Evolutionary conservation across 2,329 filamentous ascomycete genomes (phyloP), one percentile per base, ranked within the genome.

Genomic region (Cyphellophora europaea): DNA sequence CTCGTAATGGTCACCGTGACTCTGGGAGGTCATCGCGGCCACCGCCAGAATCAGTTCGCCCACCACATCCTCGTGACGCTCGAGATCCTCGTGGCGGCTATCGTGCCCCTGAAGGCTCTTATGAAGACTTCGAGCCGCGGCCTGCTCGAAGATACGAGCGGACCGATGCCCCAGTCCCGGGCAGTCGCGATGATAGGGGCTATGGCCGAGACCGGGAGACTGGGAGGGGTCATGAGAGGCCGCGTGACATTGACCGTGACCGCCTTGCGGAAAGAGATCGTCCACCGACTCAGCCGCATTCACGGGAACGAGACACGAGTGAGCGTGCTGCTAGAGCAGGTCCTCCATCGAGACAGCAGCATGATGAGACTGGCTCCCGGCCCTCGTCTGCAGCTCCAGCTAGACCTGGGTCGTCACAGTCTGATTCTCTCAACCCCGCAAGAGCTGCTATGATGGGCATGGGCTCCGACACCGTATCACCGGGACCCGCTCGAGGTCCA

Each of bases 61-160:
- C 21, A 12, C 30, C 15, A 27, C 17, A 15, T 12, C 52, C 33
- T 10, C 39, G 50, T 27, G 52, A 58, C 18, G 36, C 38, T 30
- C 56, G 63, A 37, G 38, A 58, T 36, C 41, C 51, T 13, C 56
- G 62, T 12, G 48, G 50, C 40, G 53, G 49, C 30, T 59, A 59
- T 23, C 49, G 55, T 37, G 58, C 60, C 13, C 56, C 54, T 30
- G 51, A 53, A 12, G 52, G 57, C 27, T 39, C 53, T 3, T 56
- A 57, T 33, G 61, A 65, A 33, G 53, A 52, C 14, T 39, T 53
- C 15, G 43, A 50, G 3, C n/a, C n/a, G n/a, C 43, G 40, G 21
- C 58, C 59, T 35, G 37, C 48, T 32, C 48, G 61, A 25, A 49
- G 47, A 36, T 59, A 59, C 42, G 57, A 57, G 10, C 57, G 59